phyloP scores from a whole-genome alignment of 1,284 basidiomycete genomes.

The Irpex lacteus region DNA sequence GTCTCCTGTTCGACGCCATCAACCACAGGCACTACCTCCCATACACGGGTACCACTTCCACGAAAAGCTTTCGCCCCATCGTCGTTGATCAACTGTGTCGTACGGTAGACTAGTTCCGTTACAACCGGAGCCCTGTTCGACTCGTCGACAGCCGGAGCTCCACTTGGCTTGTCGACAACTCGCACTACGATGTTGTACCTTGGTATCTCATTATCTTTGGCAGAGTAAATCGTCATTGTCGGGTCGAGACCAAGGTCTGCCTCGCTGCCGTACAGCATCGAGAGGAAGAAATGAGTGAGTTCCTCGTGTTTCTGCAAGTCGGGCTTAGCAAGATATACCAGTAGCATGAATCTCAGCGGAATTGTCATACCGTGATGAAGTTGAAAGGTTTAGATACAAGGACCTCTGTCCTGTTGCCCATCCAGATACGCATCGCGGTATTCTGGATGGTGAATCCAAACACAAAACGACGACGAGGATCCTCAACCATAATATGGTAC shows the following conservation, averaged over 20 bases:
- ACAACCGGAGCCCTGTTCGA: too few species aligned
- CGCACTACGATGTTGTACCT: constrained; percentile 2
- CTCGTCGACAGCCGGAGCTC: too few species aligned
- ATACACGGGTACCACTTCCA: constrained; percentile 7
- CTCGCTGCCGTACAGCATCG: neutral
- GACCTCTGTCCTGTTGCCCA: neutral
- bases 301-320: neutral
- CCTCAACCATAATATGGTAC: neutral
- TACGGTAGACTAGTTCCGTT: neutral
- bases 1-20: neutral
- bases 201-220: neutral
- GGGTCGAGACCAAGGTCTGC: constrained; percentile 8
- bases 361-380: neutral
- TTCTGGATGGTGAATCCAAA: constrained; percentile 5
- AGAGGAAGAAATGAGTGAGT: constrained; percentile 6
- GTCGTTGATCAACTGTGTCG: neutral
- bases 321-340: neutral
- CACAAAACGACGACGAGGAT: neutral
- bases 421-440: constrained; percentile 1
- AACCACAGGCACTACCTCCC: neutral
- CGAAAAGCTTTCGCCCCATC: neutral
- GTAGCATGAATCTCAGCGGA: too few species aligned
- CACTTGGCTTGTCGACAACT: neutral
- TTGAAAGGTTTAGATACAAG: constrained; percentile 1
- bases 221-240: neutral